Base-by-base conservation (phyloP, 192 early-diverging fungal species). In the Obelidium mucronatum region DNA sequence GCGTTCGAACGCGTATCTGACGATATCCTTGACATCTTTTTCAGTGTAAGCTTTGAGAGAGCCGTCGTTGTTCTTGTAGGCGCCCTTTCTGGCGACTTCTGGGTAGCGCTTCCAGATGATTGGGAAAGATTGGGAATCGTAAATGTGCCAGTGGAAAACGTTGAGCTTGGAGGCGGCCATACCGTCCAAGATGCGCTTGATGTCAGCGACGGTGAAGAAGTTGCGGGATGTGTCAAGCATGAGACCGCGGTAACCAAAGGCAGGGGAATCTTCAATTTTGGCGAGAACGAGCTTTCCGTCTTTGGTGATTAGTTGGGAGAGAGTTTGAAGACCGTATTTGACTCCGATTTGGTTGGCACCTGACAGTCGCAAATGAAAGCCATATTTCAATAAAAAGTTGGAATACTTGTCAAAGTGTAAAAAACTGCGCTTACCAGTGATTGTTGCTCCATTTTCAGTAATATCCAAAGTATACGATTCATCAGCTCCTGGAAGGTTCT, bases 1-100 rank as follows among this genome's bases (percentile, higher is more conserved):
- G 35, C 91, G 89, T 34, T 81, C 85, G 15, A 80, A 75, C 31
- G 87, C 94, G 78, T 94, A 95, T n/a, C 86, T 55, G 39, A 97
- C 86, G 35, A 98, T 83, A 0, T 76, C 72, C 36, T 83, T 13
- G 33, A 97, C 89, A 39, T 97, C 94, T 5, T 6, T 60, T 26
- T 94, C 88, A 28, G 87, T 83, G 83, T 97, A 95, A 31, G 80
- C 24, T 26, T 58, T 58, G 0, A 28, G 24, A 8, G 22, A 28
- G 24, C 55, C 55, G 55, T 58, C 30, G 55, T 11, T 8, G 30
- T 58, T 31, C 55, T 58, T 58, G 55, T 58, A 58, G 26, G 55
- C 55, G 6, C 13, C 55, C 13, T 58, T 31, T 17, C 8, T 19
- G 0, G 8, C 11, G n/a, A 64, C 31, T 26, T 40, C 30, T 19